phyloP scores from a whole-genome alignment of 768 basidiomycete species.

The Russula sp. region DNA sequence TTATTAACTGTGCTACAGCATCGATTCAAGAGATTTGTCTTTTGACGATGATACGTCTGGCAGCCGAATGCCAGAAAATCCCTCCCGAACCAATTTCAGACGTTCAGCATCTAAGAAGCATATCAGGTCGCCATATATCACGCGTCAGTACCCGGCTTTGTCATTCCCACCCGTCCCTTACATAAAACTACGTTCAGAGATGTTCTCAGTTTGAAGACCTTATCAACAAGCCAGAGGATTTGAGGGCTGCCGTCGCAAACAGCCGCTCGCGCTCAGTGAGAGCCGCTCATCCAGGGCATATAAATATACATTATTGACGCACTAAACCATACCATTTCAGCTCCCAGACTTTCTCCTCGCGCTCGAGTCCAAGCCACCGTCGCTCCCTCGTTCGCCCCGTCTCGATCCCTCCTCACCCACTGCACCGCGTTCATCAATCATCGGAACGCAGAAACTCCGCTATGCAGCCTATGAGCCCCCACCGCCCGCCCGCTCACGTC shows the following conservation, averaged over 20 bases:
- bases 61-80: slow-evolving; percentile 51
- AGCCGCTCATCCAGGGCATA: neutral
- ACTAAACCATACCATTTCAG: slow-evolving; percentile 33
- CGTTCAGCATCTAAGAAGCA: slow-evolving; percentile 41
- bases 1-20: slow-evolving; percentile 35
- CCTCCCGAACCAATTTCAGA: slow-evolving; percentile 39
- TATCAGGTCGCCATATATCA: slow-evolving; percentile 49
- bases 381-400: slow-evolving; percentile 22
- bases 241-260: slow-evolving; percentile 43
- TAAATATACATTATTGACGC: neutral
- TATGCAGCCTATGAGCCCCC: slow-evolving; percentile 70
- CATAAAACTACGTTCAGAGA: slow-evolving; percentile 40
- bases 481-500: slow-evolving; percentile 35
- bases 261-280: slow-evolving; percentile 54
- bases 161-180: slow-evolving; percentile 4
- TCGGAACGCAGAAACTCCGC: slow-evolving; percentile 47
- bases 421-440: slow-evolving; percentile 27
- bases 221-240: slow-evolving; percentile 37
- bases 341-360: slow-evolving; percentile 64
- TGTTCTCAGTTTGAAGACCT: slow-evolving; percentile 62
- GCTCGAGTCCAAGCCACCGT: slow-evolving; percentile 34
- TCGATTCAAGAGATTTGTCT: slow-evolving; percentile 70
- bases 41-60: slow-evolving; percentile 63
- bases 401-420: slow-evolving; percentile 24
- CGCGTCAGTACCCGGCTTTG: slow-evolving; percentile 35